A percentile compares a stretch with the other conserved stretches of the same genome.
These are phyloP conservation scores for Danielia oregonensis DNA, from an alignment of 805 yeast genomes.

Conservation along the genomic window DNA sequence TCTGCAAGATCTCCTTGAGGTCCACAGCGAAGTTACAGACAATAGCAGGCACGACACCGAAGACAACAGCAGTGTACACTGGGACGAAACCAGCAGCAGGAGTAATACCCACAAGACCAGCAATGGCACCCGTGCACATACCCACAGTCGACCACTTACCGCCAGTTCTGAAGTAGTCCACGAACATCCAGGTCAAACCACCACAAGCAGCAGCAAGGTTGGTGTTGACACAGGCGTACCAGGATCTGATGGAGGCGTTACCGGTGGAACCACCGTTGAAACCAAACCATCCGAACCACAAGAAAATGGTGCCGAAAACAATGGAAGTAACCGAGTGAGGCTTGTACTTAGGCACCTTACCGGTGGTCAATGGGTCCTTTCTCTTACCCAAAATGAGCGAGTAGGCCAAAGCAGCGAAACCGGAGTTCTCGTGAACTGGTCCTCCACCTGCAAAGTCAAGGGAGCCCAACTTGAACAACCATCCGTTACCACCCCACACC, in stretches of 20 bases:
- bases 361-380: slow-evolving; percentile 68
- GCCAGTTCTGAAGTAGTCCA: slow-evolving; percentile 83
- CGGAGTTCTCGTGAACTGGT: slow-evolving; percentile 94
- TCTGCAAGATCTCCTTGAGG: slow-evolving; percentile 62
- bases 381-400: slow-evolving; percentile 91
- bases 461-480: slow-evolving; percentile 81
- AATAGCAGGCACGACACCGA: slow-evolving; percentile 22
- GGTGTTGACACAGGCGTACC: slow-evolving; percentile 91
- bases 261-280: slow-evolving; percentile 99
- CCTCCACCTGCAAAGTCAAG: slow-evolving; percentile 99
- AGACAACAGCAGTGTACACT: slow-evolving; percentile 47
- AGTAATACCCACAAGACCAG: slow-evolving; percentile 92
- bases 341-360: slow-evolving; percentile 79
- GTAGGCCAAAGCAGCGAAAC: slow-evolving; percentile 92
- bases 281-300: slow-evolving; percentile 99
- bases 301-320: slow-evolving; percentile 87
- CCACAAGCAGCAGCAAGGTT: slow-evolving; percentile 92
- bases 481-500: slow-evolving; percentile 95
- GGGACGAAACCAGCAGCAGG: slow-evolving; percentile 98
- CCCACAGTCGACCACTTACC: slow-evolving; percentile 93
- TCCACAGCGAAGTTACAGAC: slow-evolving; percentile 86
- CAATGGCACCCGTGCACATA: slow-evolving; percentile 87
- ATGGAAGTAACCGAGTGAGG: slow-evolving; percentile 92
- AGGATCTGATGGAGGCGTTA: slow-evolving; percentile 86
- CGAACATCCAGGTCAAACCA: slow-evolving; percentile 90